Percentiles rank a stretch among this genome's conserved stretches.
Evolutionary conservation across 2,329 filamentous ascomycete genomes (phyloP).

Genomic region (Phialophora chinensis): DNA sequence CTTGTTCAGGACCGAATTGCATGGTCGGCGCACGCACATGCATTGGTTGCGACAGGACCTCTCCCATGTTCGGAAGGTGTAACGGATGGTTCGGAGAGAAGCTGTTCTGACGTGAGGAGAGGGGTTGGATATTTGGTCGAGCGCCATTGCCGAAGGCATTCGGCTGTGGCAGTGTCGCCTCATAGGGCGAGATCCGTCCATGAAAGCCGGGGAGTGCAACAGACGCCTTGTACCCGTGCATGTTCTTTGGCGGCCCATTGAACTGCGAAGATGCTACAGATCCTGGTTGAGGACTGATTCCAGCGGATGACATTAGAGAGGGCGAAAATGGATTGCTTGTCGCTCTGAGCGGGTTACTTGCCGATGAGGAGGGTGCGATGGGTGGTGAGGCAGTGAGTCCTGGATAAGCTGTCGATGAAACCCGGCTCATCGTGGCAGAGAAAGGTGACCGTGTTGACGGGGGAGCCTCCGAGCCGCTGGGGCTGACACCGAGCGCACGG

Average conservation of each 20-base stretch:
- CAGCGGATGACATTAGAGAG: slow-evolving; percentile 63
- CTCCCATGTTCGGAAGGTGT: slow-evolving; percentile 50
- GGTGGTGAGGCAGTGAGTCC: slow-evolving; percentile 83
- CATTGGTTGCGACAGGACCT: slow-evolving; percentile 59
- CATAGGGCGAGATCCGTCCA: slow-evolving; percentile 69
- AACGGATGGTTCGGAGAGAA: slow-evolving; percentile 65
- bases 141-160: slow-evolving; percentile 56
- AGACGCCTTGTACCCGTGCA: slow-evolving; percentile 73
- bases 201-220: slow-evolving; percentile 68
- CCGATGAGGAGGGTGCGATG: slow-evolving; percentile 74
- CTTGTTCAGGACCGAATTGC: slow-evolving; percentile 17
- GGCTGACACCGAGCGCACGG: slow-evolving; percentile 83
- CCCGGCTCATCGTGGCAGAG: slow-evolving; percentile 67
- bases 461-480: slow-evolving; percentile 73
- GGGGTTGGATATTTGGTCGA: slow-evolving; percentile 27
- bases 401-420: slow-evolving; percentile 73
- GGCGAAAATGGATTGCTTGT: slow-evolving; percentile 68
- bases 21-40: slow-evolving; percentile 17
- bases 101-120: slow-evolving; percentile 44
- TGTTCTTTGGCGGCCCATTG: slow-evolving; percentile 58
- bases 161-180: slow-evolving; percentile 68
- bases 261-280: slow-evolving; percentile 75
- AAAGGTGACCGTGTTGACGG: slow-evolving; percentile 67
- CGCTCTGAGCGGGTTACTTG: slow-evolving; percentile 69
- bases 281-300: slow-evolving; percentile 67